Percentiles rank a stretch among this genome's conserved stretches.
Conservation (phyloP, 2,329 filamentous ascomycete genomes). For the Pyrenochaeta sp. region DNA sequence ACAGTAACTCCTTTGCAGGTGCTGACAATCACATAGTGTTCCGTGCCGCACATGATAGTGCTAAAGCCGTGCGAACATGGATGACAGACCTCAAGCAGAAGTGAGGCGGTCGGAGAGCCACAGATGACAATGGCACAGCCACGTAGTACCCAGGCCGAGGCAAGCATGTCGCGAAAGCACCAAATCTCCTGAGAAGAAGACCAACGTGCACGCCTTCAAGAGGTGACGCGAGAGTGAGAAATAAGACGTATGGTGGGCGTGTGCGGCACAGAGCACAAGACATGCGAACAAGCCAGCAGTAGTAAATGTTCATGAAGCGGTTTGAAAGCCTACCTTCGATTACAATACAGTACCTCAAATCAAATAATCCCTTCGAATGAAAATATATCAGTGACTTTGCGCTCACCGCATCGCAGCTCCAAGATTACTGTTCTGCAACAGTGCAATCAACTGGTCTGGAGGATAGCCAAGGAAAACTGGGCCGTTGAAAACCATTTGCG, state of each 20-base stretch:
- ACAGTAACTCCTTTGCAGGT: not conserved
- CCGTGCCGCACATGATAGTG: slow-evolving; percentile 58
- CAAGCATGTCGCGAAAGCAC: not conserved
- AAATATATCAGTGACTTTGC: slow-evolving; percentile 5
- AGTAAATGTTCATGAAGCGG: slow-evolving; percentile 12
- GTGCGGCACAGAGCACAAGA: slow-evolving; percentile 1
- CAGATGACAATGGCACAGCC: not conserved
- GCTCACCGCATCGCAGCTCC: slow-evolving; percentile 38
- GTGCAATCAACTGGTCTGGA: slow-evolving; percentile 45
- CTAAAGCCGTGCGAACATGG: slow-evolving; percentile 57
- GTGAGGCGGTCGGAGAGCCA: slow-evolving; percentile 19
- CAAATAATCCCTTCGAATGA: slow-evolving; percentile 17
- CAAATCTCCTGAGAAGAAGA: not conserved
- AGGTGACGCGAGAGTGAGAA: not conserved
- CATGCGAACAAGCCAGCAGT: slow-evolving; percentile 1
- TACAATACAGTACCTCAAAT: slow-evolving; percentile 37
- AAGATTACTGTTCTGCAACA: slow-evolving; percentile 50
- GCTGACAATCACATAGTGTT: slow-evolving; percentile 51
- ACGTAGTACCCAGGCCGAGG: not conserved
- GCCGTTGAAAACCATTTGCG: slow-evolving; percentile 87
- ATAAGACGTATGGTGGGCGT: not conserved
- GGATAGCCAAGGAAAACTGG: slow-evolving; percentile 91
- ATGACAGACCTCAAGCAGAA: slow-evolving; percentile 53
- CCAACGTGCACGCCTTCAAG: not conserved
- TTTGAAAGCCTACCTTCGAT: slow-evolving; percentile 32